Percentiles rank a stretch among this genome's conserved stretches.
These are phyloP conservation scores for Paraphoma sp. DNA, from an alignment of 2,329 filamentous ascomycete species.

Conservation along the genomic window DNA sequence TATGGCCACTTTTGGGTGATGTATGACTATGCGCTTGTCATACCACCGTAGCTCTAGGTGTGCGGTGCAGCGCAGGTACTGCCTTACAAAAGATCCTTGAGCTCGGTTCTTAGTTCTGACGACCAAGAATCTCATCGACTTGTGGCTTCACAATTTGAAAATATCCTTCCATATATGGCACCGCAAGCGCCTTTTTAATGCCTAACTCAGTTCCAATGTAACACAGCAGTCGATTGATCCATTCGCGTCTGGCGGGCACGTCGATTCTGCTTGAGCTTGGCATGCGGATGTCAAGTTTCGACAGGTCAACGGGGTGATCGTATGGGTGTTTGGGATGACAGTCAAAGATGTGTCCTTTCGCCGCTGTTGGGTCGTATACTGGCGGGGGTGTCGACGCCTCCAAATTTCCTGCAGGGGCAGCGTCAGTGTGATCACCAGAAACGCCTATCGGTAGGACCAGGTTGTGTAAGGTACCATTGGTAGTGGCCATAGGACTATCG, in stretches of 20 bases:
- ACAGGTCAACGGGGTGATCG: constrained; percentile 17
- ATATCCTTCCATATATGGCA: constrained; percentile 28
- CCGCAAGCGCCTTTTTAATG: constrained; percentile 35
- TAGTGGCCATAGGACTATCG: not conserved
- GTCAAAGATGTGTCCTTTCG: constrained; percentile 29
- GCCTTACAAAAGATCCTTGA: not conserved
- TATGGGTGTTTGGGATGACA: constrained; percentile 25
- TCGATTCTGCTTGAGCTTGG: constrained; percentile 24
- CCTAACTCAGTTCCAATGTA: constrained; percentile 32
- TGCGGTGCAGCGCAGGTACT: not conserved
- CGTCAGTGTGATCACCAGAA: too few species aligned
- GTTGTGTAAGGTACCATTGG: not conserved
- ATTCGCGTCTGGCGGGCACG: constrained; percentile 27
- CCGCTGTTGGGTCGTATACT: not conserved
- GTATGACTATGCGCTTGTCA: too few species aligned
- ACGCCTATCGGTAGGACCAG: not conserved
- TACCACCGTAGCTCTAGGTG: not conserved
- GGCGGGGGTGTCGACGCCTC: not conserved
- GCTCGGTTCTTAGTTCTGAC: not conserved
- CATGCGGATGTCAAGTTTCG: constrained; percentile 7
- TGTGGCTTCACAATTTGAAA: constrained; percentile 17
- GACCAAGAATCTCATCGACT: constrained; percentile 20
- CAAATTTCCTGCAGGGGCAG: too few species aligned
- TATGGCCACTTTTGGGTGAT: too few species aligned
- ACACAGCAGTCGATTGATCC: constrained; percentile 35